Evolutionary conservation across 2,329 filamentous ascomycete species (phyloP).

Genomic region (Niveomyces coronatus): DNA sequence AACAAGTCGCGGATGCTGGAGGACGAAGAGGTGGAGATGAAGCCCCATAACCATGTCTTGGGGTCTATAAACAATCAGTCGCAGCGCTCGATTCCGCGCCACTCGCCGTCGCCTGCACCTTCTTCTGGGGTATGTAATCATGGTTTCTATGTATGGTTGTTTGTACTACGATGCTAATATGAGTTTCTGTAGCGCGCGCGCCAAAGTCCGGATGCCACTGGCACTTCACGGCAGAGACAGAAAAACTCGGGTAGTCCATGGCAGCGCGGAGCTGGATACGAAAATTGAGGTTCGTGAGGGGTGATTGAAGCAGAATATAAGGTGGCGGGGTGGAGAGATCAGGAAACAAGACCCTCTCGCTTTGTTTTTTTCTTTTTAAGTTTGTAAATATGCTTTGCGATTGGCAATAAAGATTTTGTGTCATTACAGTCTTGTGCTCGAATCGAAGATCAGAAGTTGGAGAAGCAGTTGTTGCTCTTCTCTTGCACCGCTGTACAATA

Average conservation of each 20-base stretch:
- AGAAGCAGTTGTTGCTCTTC: too few relatives aligned
- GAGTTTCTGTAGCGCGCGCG: background rate
- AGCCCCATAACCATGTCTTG: conserved; percentile 5
- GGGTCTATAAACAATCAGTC: conserved; percentile 6
- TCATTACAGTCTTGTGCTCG: too few relatives aligned
- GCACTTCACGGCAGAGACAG: background rate
- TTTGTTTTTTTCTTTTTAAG: too few relatives aligned
- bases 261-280: conserved; percentile 9
- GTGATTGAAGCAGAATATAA: too few relatives aligned
- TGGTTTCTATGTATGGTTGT: background rate
- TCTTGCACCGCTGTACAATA: too few relatives aligned
- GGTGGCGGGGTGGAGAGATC: too few relatives aligned
- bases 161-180: background rate
- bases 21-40: conserved; percentile 3
- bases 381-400: too few relatives aligned
- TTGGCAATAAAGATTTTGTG: too few relatives aligned
- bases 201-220: background rate
- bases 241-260: conserved; percentile 5
- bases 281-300: background rate
- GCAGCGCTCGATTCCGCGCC: conserved; percentile 2
- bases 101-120: background rate
- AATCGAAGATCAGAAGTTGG: too few relatives aligned
- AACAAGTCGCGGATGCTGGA: conserved; percentile 28
- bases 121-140: background rate
- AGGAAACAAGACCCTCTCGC: too few relatives aligned